Evolutionary conservation across 441 rosid species (phyloP), one percentile per base, ranked within the genome.

Genomic region (Lagerstroemia fauriei): DNA sequence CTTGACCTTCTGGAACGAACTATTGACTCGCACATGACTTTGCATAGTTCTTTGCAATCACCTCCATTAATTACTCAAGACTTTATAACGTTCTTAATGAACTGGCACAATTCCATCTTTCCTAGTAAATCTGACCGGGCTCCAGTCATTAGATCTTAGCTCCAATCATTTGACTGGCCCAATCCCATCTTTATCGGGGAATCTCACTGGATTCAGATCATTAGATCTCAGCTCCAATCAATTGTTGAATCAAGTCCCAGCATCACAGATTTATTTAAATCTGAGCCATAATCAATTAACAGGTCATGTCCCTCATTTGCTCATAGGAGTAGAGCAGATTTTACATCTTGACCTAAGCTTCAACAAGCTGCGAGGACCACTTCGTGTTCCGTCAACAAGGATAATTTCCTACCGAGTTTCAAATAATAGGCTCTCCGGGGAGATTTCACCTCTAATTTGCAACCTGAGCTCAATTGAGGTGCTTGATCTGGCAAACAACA

Each of bases 351-450:
- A 66, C n/a, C 82, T 84, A 7, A 0, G 76, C 18, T 63, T 0
- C 3, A 88, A 87, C 70, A 32, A 8, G 61, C 50, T 85, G 0
- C 66, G 79, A 71, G 89, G 83, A 46, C 31, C 48, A 8, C 38
- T 72, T 44, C 82, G 77, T 10, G 25, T 57, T 32, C 82, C 77
- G 22, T 41, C 77, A 32, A 7, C 41, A 16, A 38, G 2, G 44
- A 78, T 78, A 53, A 5, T 3, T 34, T n/a, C 25, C 27, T 78
- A 63, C 59, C 72, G 2, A 24, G 66, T 66, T 11, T 78, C 81
- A 11, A 31, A 48, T 5, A 78, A 78, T 29, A 16, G 44, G 17
- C 74, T 78, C 47, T 41, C 72, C 1, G 81, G 81, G 53, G 74
- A 66, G 65, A 38, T 78, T 1, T 32, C 61, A 1, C 46, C 44